Evolutionary conservation across 2,329 filamentous ascomycete genomes (phyloP).

Genomic region (Cladosporium sp.): DNA sequence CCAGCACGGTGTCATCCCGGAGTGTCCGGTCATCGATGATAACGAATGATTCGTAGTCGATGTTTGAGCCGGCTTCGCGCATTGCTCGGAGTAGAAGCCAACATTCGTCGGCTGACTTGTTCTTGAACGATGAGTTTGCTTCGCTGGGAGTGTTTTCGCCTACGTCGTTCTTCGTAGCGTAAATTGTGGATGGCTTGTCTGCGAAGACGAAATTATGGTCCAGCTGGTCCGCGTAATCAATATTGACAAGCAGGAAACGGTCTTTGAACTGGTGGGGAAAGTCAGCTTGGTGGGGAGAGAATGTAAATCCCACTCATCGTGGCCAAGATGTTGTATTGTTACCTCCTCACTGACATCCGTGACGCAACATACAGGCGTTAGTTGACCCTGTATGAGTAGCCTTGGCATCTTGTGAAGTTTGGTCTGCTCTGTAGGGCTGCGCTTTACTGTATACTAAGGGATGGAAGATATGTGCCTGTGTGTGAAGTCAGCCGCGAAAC

Average conservation of each 20-base stretch:
- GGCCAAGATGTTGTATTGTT: not conserved
- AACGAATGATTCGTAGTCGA: not conserved
- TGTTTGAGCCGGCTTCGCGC: not conserved
- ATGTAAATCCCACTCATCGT: not conserved
- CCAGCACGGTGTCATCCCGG: not conserved
- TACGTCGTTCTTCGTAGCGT: not conserved
- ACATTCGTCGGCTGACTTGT: slow-evolving; percentile 3
- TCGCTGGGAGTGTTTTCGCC: slow-evolving; percentile 1
- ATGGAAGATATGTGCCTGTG: not conserved
- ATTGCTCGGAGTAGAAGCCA: not conserved
- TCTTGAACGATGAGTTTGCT: not conserved
- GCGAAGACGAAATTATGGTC: not conserved
- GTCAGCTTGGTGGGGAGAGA: not conserved
- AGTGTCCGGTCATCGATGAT: slow-evolving; percentile 6
- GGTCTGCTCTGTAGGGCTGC: not conserved
- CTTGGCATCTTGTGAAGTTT: not conserved
- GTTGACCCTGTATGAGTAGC: not conserved
- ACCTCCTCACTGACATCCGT: slow-evolving; percentile 3
- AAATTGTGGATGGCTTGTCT: not conserved
- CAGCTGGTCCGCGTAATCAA: not conserved
- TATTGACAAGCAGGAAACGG: not conserved
- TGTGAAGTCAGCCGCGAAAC: not conserved
- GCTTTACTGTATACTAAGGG: not conserved
- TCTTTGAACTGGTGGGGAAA: not conserved
- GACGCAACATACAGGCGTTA: slow-evolving; percentile 5